Evolutionary conservation across 2,329 filamentous ascomycete genomes (phyloP).

Genomic region (Colletotrichum sp.): DNA sequence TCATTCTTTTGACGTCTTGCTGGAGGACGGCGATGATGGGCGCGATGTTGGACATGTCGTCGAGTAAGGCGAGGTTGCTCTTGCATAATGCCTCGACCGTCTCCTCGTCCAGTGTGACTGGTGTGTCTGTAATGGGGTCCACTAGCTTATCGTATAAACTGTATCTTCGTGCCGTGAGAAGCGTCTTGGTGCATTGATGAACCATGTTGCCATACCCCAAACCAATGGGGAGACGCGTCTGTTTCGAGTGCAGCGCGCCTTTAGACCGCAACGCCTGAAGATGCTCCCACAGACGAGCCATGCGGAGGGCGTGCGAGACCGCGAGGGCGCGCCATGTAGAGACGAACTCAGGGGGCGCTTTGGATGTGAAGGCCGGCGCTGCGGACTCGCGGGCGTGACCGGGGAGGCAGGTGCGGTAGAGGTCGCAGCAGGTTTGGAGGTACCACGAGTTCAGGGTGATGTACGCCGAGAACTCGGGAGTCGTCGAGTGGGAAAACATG

Average conservation of each 20-base stretch:
- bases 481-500: slow-evolving; percentile 11
- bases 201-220: slow-evolving; percentile 5
- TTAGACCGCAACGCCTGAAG: background rate
- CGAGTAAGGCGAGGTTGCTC: background rate
- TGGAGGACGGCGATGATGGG: slow-evolving; percentile 6
- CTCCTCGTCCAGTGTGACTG: background rate
- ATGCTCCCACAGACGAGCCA: slow-evolving; percentile 2
- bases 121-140: background rate
- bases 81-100: background rate
- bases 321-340: background rate
- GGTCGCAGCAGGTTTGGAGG: background rate
- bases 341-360: background rate
- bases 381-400: background rate
- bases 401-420: background rate
- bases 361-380: background rate
- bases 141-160: background rate
- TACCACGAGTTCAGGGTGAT: slow-evolving; percentile 10
- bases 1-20: slow-evolving; percentile 7
- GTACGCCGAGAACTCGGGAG: background rate
- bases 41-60: slow-evolving; percentile 5
- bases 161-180: background rate
- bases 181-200: slow-evolving; percentile 1
- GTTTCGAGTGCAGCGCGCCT: slow-evolving; percentile 1
- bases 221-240: background rate
- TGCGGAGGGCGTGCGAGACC: background rate